Base-by-base conservation (phyloP, 139 green algal genomes). In the Diplosphaera chodatii region DNA sequence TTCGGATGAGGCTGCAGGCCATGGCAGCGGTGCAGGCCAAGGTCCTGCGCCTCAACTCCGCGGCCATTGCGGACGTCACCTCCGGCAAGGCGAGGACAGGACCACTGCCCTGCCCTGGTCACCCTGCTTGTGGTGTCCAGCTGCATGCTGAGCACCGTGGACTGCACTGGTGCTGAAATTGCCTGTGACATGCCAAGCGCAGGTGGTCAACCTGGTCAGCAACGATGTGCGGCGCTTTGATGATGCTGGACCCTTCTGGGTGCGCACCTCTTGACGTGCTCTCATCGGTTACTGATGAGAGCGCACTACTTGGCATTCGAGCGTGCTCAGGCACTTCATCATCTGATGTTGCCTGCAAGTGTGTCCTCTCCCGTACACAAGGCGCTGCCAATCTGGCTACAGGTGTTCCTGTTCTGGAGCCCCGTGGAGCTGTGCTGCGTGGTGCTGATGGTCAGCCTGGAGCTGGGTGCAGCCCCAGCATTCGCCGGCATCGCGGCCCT, bases 161-260 rank as follows among this genome's bases (percentile, higher is more conserved):
- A n/a, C n/a, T n/a, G n/a, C n/a, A n/a, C n/a, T n/a, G n/a, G n/a
- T n/a, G n/a, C n/a, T n/a, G n/a, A n/a, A n/a, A n/a, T n/a, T n/a
- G n/a, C n/a, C n/a, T n/a, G n/a, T n/a, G n/a, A 48, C 37, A 48
- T 48, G 37, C 10, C 37, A 32, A 21, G 25, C 20, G 20, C 79
- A 85, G 73, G 72, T 85, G 25, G 71, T 86, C 16, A 88, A 86
- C 41, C 40, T 88, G 41, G 75, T 80, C 16, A 74, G 40, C 65
- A 91, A 90, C 63, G 85, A 96, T 64, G 83, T 92, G 55, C 77
- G 83, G 4, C 80, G 90, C 20, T 92, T 95, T 67, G 91, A 96
- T 34, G 86, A 93, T 32, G 80, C 77, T 5, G 69, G 77, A 5
- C 77, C 79, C 23, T 94, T 92, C 71, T 92, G 80, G 79, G 69